Conservation (phyloP, 2,329 filamentous ascomycete genomes). For the Calonectria pteridis region DNA sequence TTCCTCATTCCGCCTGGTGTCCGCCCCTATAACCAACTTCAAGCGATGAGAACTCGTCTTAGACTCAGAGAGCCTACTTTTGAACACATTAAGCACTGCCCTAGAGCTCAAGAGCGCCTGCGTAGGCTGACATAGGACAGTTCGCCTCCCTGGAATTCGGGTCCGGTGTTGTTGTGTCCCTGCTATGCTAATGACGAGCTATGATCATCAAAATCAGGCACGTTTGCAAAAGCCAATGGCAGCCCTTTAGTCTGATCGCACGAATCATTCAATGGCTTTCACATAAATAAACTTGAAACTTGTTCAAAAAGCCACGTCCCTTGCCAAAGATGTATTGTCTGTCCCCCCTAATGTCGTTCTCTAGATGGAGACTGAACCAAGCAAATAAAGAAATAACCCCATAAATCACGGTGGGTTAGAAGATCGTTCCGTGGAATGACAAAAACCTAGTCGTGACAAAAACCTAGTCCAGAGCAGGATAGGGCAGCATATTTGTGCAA, state of each 20-base stretch:
- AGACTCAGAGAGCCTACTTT: neutral
- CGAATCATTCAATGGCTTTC: fast-evolving
- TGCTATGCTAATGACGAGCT: neutral
- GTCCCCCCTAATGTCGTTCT: neutral
- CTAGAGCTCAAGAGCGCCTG: neutral
- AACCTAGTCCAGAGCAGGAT: neutral
- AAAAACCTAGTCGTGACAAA: too few species aligned
- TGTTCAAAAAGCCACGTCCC: neutral
- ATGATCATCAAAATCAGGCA: neutral
- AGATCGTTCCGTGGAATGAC: too few species aligned
- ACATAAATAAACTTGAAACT: neutral
- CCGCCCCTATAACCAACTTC: neutral
- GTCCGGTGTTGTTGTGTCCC: neutral
- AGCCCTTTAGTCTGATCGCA: neutral
- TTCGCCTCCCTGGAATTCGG: neutral
- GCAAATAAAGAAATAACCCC: neutral
- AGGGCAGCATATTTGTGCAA: neutral
- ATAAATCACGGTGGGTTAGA: neutral
- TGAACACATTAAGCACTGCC: neutral
- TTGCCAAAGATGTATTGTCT: neutral
- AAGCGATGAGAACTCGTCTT: neutral
- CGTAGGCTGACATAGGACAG: neutral
- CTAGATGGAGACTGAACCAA: too few species aligned
- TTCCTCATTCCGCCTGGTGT: neutral
- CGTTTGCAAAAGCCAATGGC: neutral